Conservation (phyloP, 2,329 filamentous ascomycete genomes). For the Sclerotinia sclerotiorum region DNA sequence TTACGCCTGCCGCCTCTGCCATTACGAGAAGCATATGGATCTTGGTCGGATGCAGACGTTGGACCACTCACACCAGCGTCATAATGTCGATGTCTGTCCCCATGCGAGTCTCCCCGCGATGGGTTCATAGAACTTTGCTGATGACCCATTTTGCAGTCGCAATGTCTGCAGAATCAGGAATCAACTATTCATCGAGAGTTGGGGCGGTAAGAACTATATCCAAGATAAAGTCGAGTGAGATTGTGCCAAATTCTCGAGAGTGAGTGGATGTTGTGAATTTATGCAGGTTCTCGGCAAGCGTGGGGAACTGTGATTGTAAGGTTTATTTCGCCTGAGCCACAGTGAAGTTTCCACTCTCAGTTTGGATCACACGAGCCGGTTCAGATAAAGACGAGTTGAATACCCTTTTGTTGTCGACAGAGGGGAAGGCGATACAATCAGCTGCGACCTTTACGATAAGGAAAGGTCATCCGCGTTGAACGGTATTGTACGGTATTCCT, state of each 20-base stretch:
- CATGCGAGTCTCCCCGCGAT: conserved; percentile 37
- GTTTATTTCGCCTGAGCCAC: conserved; percentile 26
- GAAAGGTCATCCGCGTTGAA: conserved; percentile 28
- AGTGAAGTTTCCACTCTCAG: conserved; percentile 14
- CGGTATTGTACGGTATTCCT: conserved; percentile 12
- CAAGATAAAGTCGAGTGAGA: conserved; percentile 21
- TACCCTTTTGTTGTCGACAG: conserved; percentile 5
- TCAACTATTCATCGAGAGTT: conserved; percentile 36
- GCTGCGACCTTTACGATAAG: conserved; percentile 31
- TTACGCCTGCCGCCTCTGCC: conserved; percentile 39
- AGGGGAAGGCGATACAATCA: conserved; percentile 29
- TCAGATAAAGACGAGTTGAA: conserved; percentile 27
- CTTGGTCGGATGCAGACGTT: conserved; percentile 33
- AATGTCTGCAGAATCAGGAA: conserved; percentile 31
- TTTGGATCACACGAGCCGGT: conserved; percentile 31
- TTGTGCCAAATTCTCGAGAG: conserved; percentile 15
- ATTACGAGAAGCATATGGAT: conserved; percentile 33
- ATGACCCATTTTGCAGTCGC: conserved; percentile 39
- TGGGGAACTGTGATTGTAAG: conserved; percentile 30
- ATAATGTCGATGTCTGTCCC: conserved; percentile 28
- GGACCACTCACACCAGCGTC: conserved; percentile 29
- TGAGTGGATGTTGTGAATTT: conserved; percentile 31
- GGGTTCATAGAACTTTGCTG: conserved; percentile 33
- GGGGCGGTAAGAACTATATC: conserved; percentile 9
- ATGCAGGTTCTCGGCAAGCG: conserved; percentile 35